Conservation (phyloP, 345 rosid species). For the Rhodamnia argentea region DNA sequence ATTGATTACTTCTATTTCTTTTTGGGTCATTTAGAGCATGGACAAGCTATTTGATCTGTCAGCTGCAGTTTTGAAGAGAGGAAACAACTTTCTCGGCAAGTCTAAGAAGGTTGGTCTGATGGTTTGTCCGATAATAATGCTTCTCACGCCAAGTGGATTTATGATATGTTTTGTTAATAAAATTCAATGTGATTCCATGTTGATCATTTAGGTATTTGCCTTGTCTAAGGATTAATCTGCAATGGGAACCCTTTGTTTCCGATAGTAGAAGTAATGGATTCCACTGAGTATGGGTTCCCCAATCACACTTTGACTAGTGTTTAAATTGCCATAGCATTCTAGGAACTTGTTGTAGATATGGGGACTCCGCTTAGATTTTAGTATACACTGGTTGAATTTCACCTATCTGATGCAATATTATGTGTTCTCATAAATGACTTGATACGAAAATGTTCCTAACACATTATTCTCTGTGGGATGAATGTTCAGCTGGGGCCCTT, state of each 20-base stretch:
- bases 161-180: background rate
- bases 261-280: background rate
- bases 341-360: background rate
- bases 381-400: background rate
- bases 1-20: background rate
- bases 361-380: background rate
- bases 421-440: background rate
- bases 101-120: background rate
- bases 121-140: background rate
- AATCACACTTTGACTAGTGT: background rate
- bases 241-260: background rate
- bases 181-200: background rate
- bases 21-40: constrained; percentile 33
- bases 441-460: background rate
- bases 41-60: constrained; percentile 26
- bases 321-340: background rate
- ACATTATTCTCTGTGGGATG: background rate
- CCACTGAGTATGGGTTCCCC: background rate
- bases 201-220: background rate
- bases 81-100: constrained; percentile 3
- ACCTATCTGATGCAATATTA: background rate
- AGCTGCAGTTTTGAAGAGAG: constrained; percentile 1
- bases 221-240: background rate
- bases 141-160: background rate
- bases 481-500: background rate